Conservation (phyloP, 2,329 filamentous ascomycete genomes). For the Pseudocercospora pini-densiflorae region DNA sequence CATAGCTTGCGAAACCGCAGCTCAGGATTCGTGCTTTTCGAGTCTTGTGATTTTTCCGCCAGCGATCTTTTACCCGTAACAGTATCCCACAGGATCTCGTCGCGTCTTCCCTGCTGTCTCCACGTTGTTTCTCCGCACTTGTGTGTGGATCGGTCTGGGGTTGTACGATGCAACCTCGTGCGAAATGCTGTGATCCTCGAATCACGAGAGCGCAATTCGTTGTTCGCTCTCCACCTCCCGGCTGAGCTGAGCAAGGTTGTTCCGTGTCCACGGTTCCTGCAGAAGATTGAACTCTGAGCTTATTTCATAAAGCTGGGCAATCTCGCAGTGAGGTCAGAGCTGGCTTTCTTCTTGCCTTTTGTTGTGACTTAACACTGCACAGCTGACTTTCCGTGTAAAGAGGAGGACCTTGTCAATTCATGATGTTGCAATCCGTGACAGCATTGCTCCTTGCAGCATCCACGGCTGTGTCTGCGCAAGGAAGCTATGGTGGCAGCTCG, state of each 20-base stretch:
- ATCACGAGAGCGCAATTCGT: background rate
- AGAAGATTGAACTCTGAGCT: conserved; percentile 21
- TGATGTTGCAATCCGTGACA: conserved; percentile 23
- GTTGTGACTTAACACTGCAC: background rate
- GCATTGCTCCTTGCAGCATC: conserved; percentile 32
- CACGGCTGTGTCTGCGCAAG: conserved; percentile 27
- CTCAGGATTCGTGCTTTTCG: conserved; percentile 9
- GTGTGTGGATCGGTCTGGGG: conserved; percentile 3
- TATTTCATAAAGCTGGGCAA: conserved; percentile 17
- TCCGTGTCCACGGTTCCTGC: conserved; percentile 19
- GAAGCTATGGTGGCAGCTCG: conserved; percentile 18
- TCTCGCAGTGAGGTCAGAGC: conserved; percentile 17
- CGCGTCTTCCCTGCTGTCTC: background rate
- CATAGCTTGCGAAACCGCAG: background rate
- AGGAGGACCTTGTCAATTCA: conserved; percentile 1
- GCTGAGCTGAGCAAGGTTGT: conserved; percentile 7
- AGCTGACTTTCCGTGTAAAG: background rate
- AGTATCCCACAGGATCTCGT: background rate
- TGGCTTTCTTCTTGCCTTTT: background rate
- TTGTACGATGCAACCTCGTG: background rate
- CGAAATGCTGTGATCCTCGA: background rate
- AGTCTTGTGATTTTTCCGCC: conserved; percentile 8
- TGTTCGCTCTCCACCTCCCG: conserved; percentile 2
- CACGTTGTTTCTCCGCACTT: conserved; percentile 12
- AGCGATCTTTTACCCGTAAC: conserved; percentile 5